A percentile compares a stretch with the other conserved stretches of the same genome.
Evolutionary conservation across 768 basidiomycete genomes (phyloP).

Genomic region (Macrocybe gigantea): DNA sequence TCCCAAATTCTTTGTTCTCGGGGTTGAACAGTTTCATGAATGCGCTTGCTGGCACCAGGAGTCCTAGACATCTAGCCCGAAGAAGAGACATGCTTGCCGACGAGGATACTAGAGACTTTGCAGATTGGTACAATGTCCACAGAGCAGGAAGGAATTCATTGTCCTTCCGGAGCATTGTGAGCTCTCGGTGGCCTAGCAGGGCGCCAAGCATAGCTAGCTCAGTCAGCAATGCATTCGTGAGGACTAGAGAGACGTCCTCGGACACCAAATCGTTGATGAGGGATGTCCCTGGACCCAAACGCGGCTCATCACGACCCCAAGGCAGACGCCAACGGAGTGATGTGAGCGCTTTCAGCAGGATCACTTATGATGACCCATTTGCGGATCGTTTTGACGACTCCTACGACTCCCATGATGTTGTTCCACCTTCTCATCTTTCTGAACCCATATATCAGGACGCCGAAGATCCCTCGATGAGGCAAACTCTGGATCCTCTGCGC

Average conservation of each 20-base stretch:
- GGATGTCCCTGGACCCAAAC: conserved; percentile 25
- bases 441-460: conserved; percentile 22
- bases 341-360: conserved; percentile 20
- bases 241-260: conserved; percentile 36
- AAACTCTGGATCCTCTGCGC: no score
- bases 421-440: conserved; percentile 14
- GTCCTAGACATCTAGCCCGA: conserved; percentile 18
- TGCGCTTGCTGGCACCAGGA: conserved; percentile 17
- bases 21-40: conserved; percentile 27
- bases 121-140: conserved; percentile 28
- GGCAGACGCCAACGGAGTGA: conserved; percentile 30
- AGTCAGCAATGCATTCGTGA: conserved; percentile 9
- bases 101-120: conserved; percentile 59
- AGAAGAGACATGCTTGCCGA: conserved; percentile 75
- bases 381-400: conserved; percentile 30
- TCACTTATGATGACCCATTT: conserved; percentile 46
- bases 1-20: conserved; percentile 9
- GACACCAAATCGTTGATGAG: conserved; percentile 34
- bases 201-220: conserved; percentile 30
- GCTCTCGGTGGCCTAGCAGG: conserved; percentile 30
- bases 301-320: conserved; percentile 16
- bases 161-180: conserved; percentile 45
- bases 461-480: no score
- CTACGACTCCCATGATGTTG: conserved; percentile 19
- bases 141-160: conserved; percentile 41